Evolutionary conservation across 768 basidiomycete genomes (phyloP), one percentile per base, ranked within the genome.

Genomic region (Collybia mongolica): DNA sequence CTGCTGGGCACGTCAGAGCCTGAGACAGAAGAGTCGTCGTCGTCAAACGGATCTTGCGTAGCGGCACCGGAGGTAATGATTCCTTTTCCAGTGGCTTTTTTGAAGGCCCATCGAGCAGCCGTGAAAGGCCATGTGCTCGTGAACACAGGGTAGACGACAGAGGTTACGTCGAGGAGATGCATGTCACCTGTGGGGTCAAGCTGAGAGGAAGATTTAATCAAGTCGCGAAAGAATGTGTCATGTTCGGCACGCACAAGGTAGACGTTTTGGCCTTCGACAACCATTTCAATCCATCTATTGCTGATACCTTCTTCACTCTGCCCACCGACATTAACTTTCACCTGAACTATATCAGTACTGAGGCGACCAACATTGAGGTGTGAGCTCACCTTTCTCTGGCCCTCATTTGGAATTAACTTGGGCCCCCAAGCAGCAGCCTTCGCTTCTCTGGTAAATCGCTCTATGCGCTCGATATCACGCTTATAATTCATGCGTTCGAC

Each of bases 371-470:
- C 29, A 12, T 42, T 20, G 26, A 19, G 18, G 29, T 18, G 14
- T 26, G 24, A 4, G 51, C 71, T 23, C 52, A 87, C 91, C 76
- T 91, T 93, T 59, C 85, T 80, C 63, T 74, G 79, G 49, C 81
- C 85, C 52, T 77, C 75, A 20, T 77, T 42, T 1, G 86, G 88
- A 14, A 76, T 70, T 70, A 86, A 65, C 62, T 87, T 90, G 3
- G 86, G 76, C 9, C 93, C 93, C 91, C 92, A 95, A 6, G 93
- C 93, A 9, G 83, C 79, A 36, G 76, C 56, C 49, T 77, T 78
- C n/a, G 92, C 93, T 41, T 84, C 78, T 39, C 59, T 57, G 4
- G 81, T 68, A 56, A 88, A 80, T 37, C 68, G 63, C 29, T 85
- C 81, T 35, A 99, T 82, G 28, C 87, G 81, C 39, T 71, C 71